These are phyloP conservation scores for Ramalina intermedia DNA, from an alignment of 495 filamentous ascomycete genomes.

Conservation along the genomic window DNA sequence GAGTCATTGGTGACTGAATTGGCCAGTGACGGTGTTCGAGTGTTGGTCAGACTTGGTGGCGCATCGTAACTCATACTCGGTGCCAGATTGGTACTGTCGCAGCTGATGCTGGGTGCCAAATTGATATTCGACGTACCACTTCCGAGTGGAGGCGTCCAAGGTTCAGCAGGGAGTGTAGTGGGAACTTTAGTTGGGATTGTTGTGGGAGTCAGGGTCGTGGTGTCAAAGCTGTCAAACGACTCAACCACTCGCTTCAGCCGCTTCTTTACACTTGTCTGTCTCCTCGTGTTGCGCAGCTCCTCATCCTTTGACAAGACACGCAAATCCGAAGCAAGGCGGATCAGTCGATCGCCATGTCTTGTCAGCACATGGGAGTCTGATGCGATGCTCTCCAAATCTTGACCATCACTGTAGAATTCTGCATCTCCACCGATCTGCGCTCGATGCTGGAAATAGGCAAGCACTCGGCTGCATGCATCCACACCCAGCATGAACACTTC, in stretches of 20 bases:
- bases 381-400: background rate
- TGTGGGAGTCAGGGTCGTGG: no score
- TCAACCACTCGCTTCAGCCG: constrained; percentile 4
- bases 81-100: no score
- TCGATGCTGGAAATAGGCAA: constrained; percentile 6
- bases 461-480: constrained; percentile 13
- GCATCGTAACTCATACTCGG: no score
- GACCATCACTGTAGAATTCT: background rate
- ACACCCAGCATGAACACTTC: constrained; percentile 12
- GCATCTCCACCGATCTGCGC: background rate
- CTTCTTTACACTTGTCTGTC: background rate
- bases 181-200: no score
- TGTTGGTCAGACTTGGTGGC: no score
- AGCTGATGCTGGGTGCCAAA: no score
- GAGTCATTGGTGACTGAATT: no score
- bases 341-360: background rate
- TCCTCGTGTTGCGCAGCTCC: background rate
- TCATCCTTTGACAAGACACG: constrained; percentile 3
- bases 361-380: background rate
- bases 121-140: no score
- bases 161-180: no score
- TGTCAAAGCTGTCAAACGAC: no score
- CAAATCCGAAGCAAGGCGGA: background rate
- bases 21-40: no score
- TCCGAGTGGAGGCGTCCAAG: no score